Evolutionary conservation across 2,329 filamentous ascomycete species (phyloP).

Genomic region (Capronia coronata): DNA sequence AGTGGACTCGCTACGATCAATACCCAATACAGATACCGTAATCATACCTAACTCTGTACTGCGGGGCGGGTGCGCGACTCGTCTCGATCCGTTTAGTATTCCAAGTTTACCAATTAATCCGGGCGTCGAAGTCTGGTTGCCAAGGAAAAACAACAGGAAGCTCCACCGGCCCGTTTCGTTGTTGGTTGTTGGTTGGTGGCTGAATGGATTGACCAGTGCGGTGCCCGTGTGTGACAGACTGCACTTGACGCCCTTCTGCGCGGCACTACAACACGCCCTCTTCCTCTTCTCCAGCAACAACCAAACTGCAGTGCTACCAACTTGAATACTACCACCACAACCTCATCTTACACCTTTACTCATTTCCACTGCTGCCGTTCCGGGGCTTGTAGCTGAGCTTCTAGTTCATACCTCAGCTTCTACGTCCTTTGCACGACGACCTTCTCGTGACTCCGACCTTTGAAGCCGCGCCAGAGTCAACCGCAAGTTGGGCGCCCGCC

Average conservation of each 20-base stretch:
- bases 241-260: neutral
- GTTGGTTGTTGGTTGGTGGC: too few relatives aligned
- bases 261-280: neutral
- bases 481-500: neutral
- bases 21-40: neutral
- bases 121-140: conserved; percentile 14
- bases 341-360: conserved; percentile 3
- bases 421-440: neutral
- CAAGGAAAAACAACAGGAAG: conserved; percentile 25
- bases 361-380: neutral
- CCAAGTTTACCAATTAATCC: neutral
- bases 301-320: too few relatives aligned
- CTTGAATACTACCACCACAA: conserved; percentile 7
- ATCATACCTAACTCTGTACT: neutral
- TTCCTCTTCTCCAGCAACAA: conserved; percentile 2
- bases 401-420: neutral
- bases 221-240: too few relatives aligned
- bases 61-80: neutral
- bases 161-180: conserved; percentile 10
- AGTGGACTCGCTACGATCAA: neutral
- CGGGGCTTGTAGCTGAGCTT: neutral
- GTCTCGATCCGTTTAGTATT: neutral
- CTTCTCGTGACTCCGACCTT: neutral
- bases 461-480: neutral
- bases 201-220: too few relatives aligned